Evolutionary conservation across 1,284 basidiomycete species (phyloP).

Genomic region (Leccinum pachyderme): DNA sequence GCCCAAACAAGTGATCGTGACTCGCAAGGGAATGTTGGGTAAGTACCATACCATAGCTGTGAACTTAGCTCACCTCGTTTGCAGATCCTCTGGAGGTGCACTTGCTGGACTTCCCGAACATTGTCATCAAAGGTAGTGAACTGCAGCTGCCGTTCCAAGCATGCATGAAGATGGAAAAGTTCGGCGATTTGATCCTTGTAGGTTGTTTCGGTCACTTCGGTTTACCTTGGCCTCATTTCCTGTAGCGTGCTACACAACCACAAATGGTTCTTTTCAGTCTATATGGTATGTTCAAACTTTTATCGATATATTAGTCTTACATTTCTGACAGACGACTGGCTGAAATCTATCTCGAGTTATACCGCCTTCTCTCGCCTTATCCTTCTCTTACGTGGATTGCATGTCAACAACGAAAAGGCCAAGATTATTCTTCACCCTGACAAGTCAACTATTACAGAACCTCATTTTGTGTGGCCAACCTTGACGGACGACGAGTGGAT

Average conservation of each 20-base stretch:
- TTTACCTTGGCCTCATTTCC: constrained; percentile 1
- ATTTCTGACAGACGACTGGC: constrained; percentile 80
- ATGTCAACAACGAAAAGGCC: constrained; percentile 99
- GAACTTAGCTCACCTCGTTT: constrained; percentile 8
- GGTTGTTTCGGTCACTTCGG: constrained; percentile 18
- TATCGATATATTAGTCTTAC: constrained; percentile 5
- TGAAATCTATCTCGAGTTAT: constrained; percentile 98
- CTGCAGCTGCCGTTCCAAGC: constrained; percentile 99
- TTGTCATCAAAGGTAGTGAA: constrained; percentile 99
- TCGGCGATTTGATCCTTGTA: constrained; percentile 93
- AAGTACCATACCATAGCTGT: constrained; percentile 21
- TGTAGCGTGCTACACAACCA: constrained; percentile 90
- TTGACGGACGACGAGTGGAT: constrained; percentile 98
- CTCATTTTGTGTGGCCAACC: constrained; percentile 98
- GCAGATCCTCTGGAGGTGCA: constrained; percentile 95
- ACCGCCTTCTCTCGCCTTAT: constrained; percentile 99
- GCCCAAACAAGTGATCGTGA: constrained; percentile 99
- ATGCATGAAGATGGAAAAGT: constrained; percentile 99
- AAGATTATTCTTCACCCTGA: constrained; percentile 93
- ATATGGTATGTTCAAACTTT: constrained; percentile 58
- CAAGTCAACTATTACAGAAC: constrained; percentile 94
- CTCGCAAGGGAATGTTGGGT: constrained; percentile 99
- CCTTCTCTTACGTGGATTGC: constrained; percentile 90
- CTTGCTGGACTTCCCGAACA: constrained; percentile 98
- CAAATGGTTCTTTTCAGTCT: constrained; percentile 99